Evolutionary conservation across 805 yeast species (phyloP).

Genomic region (Candida argentea): DNA sequence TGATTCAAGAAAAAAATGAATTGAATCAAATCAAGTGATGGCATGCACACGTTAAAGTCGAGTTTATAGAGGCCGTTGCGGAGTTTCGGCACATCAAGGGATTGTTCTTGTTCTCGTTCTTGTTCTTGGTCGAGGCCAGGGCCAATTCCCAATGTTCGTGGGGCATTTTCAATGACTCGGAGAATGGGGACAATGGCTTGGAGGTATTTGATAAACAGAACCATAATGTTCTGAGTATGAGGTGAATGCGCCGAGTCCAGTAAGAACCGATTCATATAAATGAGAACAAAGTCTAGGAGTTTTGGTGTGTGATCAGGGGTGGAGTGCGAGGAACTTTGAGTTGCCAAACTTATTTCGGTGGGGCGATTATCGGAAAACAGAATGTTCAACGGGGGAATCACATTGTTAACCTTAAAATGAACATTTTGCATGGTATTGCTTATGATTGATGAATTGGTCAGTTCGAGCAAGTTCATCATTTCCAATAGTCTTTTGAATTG

Average conservation of each 20-base stretch:
- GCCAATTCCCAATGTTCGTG: too few relatives aligned
- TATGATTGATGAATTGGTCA: conserved; percentile 16
- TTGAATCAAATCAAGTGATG: conserved; percentile 21
- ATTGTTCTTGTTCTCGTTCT: conserved; percentile 5
- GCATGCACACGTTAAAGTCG: conserved; percentile 21
- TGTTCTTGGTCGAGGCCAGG: too few relatives aligned
- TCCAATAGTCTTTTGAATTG: conserved; percentile 22
- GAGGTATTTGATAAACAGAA: too few relatives aligned
- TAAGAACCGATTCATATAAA: conserved; percentile 15
- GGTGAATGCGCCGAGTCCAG: not conserved
- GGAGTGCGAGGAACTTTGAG: not conserved
- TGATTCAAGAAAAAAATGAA: conserved; percentile 22
- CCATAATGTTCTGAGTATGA: too few relatives aligned
- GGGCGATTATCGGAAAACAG: conserved; percentile 7
- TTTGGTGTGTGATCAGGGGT: too few relatives aligned
- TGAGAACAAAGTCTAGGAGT: conserved; percentile 8
- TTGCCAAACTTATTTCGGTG: conserved; percentile 1
- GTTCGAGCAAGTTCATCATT: conserved; percentile 22
- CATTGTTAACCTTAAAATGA: conserved; percentile 18
- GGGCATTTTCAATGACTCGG: too few relatives aligned
- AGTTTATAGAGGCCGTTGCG: conserved; percentile 23
- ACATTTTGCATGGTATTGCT: conserved; percentile 19
- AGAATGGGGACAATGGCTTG: too few relatives aligned
- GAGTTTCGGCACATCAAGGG: too few relatives aligned
- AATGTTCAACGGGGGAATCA: conserved; percentile 6